phyloP scores from a whole-genome alignment of 257 asterid species.

The Nicotiana benthamiana region DNA sequence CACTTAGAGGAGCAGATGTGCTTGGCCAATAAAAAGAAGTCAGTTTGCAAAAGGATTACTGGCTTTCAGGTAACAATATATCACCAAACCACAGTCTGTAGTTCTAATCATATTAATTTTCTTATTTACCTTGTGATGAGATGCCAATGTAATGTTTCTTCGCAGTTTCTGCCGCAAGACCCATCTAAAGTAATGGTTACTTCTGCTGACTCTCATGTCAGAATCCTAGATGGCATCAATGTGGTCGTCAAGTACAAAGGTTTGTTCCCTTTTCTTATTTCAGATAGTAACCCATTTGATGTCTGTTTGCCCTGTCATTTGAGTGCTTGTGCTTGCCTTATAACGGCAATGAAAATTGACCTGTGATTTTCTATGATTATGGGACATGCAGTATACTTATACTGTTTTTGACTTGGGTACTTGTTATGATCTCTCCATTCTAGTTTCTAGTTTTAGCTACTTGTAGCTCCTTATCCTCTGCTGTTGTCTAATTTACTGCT shows the following conservation, averaged over 20 bases:
- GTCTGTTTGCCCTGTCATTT: background rate
- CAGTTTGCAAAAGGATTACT: constrained; percentile 75
- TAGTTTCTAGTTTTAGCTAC: background rate
- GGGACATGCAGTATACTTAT: background rate
- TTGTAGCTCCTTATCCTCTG: background rate
- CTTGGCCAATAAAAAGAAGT: constrained; percentile 68
- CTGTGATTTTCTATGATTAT: background rate
- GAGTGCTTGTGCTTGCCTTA: background rate
- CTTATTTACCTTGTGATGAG: background rate
- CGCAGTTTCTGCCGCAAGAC: constrained; percentile 76
- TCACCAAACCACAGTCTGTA: constrained; percentile 6
- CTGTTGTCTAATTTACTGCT: background rate
- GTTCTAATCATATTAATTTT: constrained; percentile 2
- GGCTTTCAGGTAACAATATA: constrained; percentile 66
- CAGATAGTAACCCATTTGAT: background rate
- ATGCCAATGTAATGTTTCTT: background rate
- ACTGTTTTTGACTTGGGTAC: background rate
- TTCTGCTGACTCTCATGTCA: constrained; percentile 71
- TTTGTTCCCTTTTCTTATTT: constrained; percentile 12
- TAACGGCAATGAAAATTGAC: background rate
- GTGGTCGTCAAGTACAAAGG: constrained; percentile 74
- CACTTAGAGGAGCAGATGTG: constrained; percentile 56
- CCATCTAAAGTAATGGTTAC: constrained; percentile 67
- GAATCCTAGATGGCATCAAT: constrained; percentile 52
- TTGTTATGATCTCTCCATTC: background rate